phyloP scores from a whole-genome alignment of 176 grass and related monocot genomes.

The Aegilops speltoides region DNA sequence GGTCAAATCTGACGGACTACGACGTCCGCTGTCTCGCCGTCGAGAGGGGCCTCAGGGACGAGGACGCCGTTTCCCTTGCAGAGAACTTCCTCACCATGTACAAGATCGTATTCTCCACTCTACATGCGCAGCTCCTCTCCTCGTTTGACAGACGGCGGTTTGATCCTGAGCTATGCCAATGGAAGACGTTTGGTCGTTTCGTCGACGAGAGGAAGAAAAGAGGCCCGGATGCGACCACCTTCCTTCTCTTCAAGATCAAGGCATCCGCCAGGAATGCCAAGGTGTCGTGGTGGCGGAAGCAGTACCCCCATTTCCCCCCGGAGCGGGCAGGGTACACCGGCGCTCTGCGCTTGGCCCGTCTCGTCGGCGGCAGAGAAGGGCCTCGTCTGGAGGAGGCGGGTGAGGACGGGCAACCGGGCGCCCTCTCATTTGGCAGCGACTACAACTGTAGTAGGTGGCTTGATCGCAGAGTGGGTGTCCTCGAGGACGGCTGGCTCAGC shows the following conservation, averaged over 20 bases:
- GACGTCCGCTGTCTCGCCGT: not conserved
- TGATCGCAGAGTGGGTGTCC: not conserved
- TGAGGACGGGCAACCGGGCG: constrained; percentile 4
- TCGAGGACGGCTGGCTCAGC: not conserved
- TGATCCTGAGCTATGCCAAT: not conserved
- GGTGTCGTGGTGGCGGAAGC: constrained; percentile 5
- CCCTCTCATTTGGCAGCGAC: not conserved
- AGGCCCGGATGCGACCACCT: not conserved
- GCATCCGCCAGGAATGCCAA: not conserved
- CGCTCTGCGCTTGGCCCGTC: not conserved
- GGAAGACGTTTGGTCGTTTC: not conserved
- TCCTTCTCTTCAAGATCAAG: constrained; percentile 23
- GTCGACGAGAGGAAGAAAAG: not conserved
- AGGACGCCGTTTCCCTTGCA: not conserved
- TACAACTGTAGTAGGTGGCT: not conserved
- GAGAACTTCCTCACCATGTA: not conserved
- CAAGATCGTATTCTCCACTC: not conserved
- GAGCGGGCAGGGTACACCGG: not conserved
- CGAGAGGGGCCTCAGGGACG: not conserved
- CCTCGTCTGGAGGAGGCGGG: constrained; percentile 1
- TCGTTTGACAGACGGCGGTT: not conserved
- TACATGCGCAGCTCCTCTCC: not conserved
- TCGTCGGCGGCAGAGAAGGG: not conserved
- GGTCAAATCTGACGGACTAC: not conserved
- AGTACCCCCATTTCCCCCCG: not conserved